These are phyloP conservation scores for Penicillium simplicissimum DNA, from an alignment of 495 filamentous ascomycete genomes.

Conservation along the genomic window DNA sequence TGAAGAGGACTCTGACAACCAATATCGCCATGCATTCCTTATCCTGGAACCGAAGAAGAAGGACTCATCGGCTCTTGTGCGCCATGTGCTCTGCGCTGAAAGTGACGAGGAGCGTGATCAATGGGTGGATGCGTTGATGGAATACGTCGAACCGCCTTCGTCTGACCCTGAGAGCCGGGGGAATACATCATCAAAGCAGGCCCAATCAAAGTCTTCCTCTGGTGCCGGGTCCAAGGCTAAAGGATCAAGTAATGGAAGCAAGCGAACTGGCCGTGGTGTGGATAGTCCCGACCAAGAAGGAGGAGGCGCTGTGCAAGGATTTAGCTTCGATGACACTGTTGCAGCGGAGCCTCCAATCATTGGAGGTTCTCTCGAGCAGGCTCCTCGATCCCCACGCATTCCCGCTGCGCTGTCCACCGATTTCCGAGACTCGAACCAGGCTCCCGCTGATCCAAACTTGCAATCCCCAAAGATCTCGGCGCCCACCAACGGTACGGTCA, in stretches of 20 bases:
- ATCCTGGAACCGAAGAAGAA: constrained; percentile 96
- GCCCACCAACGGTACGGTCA: constrained; percentile 81
- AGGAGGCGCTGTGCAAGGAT: constrained; percentile 64
- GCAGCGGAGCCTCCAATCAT: constrained; percentile 68
- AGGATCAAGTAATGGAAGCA: constrained; percentile 34
- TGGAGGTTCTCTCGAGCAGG: constrained; percentile 51
- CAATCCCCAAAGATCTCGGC: constrained; percentile 65
- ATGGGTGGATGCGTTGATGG: constrained; percentile 88
- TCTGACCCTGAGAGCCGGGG: constrained; percentile 46
- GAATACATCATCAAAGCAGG: constrained; percentile 25
- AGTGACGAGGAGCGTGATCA: constrained; percentile 89
- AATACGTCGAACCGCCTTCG: constrained; percentile 80
- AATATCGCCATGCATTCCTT: constrained; percentile 95
- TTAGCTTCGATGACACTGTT: constrained; percentile 83
- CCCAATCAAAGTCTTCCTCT: constrained; percentile 16
- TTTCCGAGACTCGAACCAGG: constrained; percentile 28
- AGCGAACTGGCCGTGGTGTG: constrained; percentile 47
- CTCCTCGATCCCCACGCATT: constrained; percentile 36
- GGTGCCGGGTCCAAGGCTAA: constrained; percentile 30
- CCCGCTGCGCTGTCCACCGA: constrained; percentile 31
- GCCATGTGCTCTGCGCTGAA: constrained; percentile 93
- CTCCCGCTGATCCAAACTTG: constrained; percentile 19
- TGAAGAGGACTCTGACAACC: constrained; percentile 79
- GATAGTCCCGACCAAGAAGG: constrained; percentile 43
- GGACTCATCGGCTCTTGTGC: constrained; percentile 85